phyloP scores from a whole-genome alignment of 2,329 filamentous ascomycete species.

The Teratosphaeria pseudoeucalypti region DNA sequence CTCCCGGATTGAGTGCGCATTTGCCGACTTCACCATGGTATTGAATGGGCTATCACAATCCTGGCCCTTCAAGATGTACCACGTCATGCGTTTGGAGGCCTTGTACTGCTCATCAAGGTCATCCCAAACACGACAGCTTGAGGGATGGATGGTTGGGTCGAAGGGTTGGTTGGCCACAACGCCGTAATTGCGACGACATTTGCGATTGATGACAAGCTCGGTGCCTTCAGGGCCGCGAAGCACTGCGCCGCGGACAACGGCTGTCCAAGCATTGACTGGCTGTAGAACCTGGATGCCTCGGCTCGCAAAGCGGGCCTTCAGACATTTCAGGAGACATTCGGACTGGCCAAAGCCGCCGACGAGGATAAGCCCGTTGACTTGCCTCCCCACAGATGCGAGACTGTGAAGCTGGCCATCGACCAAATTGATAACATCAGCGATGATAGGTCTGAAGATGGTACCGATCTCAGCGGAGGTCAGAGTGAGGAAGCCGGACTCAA shows the following conservation, averaged over 20 bases:
- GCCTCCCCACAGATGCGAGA: slow-evolving; percentile 26
- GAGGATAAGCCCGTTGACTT: slow-evolving; percentile 54
- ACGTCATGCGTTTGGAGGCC: slow-evolving; percentile 70
- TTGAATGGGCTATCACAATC: too few species aligned
- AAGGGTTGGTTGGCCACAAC: slow-evolving; percentile 64
- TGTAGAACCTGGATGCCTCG: slow-evolving; percentile 67
- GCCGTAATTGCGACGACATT: slow-evolving; percentile 64
- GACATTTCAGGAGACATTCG: slow-evolving; percentile 53
- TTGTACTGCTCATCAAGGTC: slow-evolving; percentile 69
- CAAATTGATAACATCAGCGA: slow-evolving; percentile 45
- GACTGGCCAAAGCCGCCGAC: slow-evolving; percentile 72
- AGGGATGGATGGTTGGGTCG: slow-evolving; percentile 60
- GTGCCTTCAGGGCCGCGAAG: slow-evolving; percentile 64
- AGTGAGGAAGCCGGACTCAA: slow-evolving; percentile 64
- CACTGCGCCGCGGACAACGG: slow-evolving; percentile 65
- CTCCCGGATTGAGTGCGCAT: too few species aligned
- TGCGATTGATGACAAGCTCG: slow-evolving; percentile 59
- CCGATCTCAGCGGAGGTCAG: slow-evolving; percentile 60
- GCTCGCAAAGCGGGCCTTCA: slow-evolving; percentile 54
- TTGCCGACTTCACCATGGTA: too few species aligned
- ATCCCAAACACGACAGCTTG: slow-evolving; percentile 64
- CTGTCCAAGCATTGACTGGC: slow-evolving; percentile 69
- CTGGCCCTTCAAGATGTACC: slow-evolving; percentile 74
- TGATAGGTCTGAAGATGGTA: slow-evolving; percentile 52
- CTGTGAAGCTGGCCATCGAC: slow-evolving; percentile 37